Conservation (phyloP, 371 early-diverging fungal species). For the Chytridiales sp. region DNA sequence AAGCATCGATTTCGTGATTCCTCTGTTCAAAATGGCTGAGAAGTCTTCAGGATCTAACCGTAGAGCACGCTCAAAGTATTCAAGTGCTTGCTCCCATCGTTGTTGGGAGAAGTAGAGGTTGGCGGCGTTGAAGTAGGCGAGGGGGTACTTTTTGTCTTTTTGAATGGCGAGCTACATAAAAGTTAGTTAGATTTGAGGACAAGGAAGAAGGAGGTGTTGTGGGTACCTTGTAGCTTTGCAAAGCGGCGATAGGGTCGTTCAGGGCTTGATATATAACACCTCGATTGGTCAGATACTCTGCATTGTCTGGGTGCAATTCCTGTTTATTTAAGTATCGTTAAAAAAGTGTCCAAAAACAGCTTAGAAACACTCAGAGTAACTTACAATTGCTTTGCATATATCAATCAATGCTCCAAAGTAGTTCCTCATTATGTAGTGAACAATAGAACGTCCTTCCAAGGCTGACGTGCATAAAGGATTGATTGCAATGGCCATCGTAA, state of each 20-base stretch:
- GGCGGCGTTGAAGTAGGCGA: slow-evolving; percentile 49
- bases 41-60: slow-evolving; percentile 26
- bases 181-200: slow-evolving; percentile 2
- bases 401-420: slow-evolving; percentile 53
- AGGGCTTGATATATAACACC: slow-evolving; percentile 48
- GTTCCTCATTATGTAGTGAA: slow-evolving; percentile 40
- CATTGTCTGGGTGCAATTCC: slow-evolving; percentile 39
- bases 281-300: slow-evolving; percentile 50
- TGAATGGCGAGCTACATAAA: slow-evolving; percentile 37
- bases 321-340: slow-evolving; percentile 11
- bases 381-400: slow-evolving; percentile 47
- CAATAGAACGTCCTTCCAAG: slow-evolving; percentile 49
- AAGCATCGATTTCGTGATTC: slow-evolving; percentile 43
- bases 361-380: neutral
- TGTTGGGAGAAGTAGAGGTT: slow-evolving; percentile 48
- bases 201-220: too few relatives aligned
- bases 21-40: slow-evolving; percentile 43
- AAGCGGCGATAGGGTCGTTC: slow-evolving; percentile 42
- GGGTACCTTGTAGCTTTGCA: slow-evolving; percentile 48
- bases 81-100: slow-evolving; percentile 43
- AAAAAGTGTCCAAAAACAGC: neutral
- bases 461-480: slow-evolving; percentile 46
- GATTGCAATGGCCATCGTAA: slow-evolving; percentile 44
- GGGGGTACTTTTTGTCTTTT: slow-evolving; percentile 34
- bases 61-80: slow-evolving; percentile 33